Conservation (phyloP, 2,329 filamentous ascomycete genomes). For the Aspergillus pseudoterreus region DNA sequence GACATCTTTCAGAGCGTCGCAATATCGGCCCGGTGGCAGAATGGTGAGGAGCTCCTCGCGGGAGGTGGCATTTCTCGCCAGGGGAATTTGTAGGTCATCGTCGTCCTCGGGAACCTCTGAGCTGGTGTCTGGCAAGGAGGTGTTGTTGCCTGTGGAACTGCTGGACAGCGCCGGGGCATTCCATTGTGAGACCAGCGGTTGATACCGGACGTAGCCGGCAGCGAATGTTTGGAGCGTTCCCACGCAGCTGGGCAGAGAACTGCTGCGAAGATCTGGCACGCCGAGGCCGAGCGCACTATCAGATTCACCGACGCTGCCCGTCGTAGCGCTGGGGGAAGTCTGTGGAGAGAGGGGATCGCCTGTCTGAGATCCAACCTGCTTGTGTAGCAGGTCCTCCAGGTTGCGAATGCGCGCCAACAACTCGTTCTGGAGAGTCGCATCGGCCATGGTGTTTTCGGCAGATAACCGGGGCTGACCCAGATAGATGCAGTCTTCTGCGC, state of each 20-base stretch:
- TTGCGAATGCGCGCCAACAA: constrained; percentile 33
- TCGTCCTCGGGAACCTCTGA: constrained; percentile 26
- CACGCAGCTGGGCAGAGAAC: constrained; percentile 20
- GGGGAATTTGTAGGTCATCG: constrained; percentile 32
- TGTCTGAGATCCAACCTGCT: constrained; percentile 23
- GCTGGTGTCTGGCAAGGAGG: constrained; percentile 24
- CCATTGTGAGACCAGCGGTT: constrained; percentile 31
- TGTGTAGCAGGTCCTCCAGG: constrained; percentile 34
- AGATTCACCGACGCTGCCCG: constrained; percentile 25
- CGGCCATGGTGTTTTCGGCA: constrained; percentile 20
- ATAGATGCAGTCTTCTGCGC: constrained; percentile 36
- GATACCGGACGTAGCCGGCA: constrained; percentile 35
- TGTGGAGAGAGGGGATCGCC: constrained; percentile 24
- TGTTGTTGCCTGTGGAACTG: background rate
- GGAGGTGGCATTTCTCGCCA: constrained; percentile 24
- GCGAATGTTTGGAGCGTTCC: constrained; percentile 29
- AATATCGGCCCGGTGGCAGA: constrained; percentile 34
- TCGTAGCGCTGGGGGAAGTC: constrained; percentile 20
- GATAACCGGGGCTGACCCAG: constrained; percentile 32
- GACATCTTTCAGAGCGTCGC: constrained; percentile 33
- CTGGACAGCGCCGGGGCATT: constrained; percentile 13
- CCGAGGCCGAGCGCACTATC: constrained; percentile 18
- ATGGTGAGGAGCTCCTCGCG: constrained; percentile 28
- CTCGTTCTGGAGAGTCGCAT: constrained; percentile 26
- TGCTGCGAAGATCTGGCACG: constrained; percentile 15